Conservation (phyloP, 148 eudicot species). For the Vaccinium vitisidaea region DNA sequence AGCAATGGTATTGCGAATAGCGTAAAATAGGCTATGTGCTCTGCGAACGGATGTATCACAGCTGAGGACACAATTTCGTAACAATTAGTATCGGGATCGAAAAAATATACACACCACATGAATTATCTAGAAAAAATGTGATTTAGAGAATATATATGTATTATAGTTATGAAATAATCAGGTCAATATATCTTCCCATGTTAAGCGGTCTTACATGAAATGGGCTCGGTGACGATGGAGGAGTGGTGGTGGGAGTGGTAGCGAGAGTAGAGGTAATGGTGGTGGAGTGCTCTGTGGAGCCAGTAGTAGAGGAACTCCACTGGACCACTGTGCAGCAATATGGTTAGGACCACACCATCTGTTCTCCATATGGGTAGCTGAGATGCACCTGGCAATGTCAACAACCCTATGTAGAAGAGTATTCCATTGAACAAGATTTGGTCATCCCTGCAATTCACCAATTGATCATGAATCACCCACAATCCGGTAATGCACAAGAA, state of each 20-base stretch:
- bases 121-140: too few species aligned
- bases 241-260: constrained; percentile 72
- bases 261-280: constrained; percentile 59
- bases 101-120: too few species aligned
- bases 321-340: constrained; percentile 49
- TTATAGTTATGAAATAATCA: too few species aligned
- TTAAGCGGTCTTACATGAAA: constrained; percentile 25
- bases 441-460: constrained; percentile 55
- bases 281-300: constrained; percentile 63
- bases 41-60: constrained; percentile 74
- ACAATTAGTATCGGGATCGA: too few species aligned
- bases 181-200: too few species aligned
- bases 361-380: constrained; percentile 54
- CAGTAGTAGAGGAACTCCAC: constrained; percentile 66
- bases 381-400: constrained; percentile 13
- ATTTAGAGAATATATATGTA: too few species aligned
- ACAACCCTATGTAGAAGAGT: constrained; percentile 29
- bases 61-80: constrained; percentile 28
- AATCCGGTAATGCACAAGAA: not conserved
- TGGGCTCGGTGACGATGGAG: constrained; percentile 57
- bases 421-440: constrained; percentile 54
- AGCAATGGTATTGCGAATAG: constrained; percentile 49
- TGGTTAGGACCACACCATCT: constrained; percentile 41
- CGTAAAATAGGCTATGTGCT: constrained; percentile 48
- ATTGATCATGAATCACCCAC: not conserved